Percentiles rank a stretch among this genome's conserved stretches.
Evolutionary conservation across 306 rosid genomes (phyloP).

Genomic region (Vigna nakashimae): DNA sequence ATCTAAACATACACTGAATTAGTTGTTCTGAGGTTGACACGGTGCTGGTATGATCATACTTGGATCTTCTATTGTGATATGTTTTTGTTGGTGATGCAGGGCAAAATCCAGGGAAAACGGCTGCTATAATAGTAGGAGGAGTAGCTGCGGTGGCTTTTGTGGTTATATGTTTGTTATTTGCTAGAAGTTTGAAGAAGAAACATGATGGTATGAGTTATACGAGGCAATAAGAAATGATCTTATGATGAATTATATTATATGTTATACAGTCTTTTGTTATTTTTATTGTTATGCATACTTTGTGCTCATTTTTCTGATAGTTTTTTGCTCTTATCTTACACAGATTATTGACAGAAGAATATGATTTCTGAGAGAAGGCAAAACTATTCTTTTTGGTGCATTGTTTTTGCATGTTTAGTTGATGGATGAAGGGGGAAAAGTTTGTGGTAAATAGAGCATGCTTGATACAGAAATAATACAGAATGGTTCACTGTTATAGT

Average conservation of each 20-base stretch:
- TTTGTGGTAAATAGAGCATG: conserved; percentile 52
- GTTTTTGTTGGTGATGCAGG: conserved; percentile 58
- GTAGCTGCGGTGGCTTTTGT: conserved; percentile 83
- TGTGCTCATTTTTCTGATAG: neutral
- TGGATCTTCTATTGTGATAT: conserved; percentile 16
- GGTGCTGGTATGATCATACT: conserved; percentile 8
- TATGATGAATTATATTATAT: conserved; percentile 6
- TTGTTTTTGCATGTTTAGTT: conserved; percentile 48
- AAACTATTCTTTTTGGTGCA: conserved; percentile 50
- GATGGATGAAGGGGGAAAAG: conserved; percentile 35
- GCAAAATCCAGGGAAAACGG: conserved; percentile 79
- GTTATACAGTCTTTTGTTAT: neutral
- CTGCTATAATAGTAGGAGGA: conserved; percentile 89
- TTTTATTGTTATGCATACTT: neutral
- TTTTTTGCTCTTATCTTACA: conserved; percentile 44
- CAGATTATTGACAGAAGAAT: conserved; percentile 73
- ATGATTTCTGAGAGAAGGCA: conserved; percentile 45
- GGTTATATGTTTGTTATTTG: conserved; percentile 81
- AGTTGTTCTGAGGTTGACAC: neutral
- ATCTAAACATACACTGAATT: neutral
- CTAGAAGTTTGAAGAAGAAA: conserved; percentile 78
- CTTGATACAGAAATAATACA: conserved; percentile 36
- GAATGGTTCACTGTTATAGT: conserved; percentile 36
- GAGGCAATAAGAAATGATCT: conserved; percentile 22
- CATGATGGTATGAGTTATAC: conserved; percentile 70